Evolutionary conservation across 306 rosid genomes (phyloP).

Genomic region (Quercus dentata): DNA sequence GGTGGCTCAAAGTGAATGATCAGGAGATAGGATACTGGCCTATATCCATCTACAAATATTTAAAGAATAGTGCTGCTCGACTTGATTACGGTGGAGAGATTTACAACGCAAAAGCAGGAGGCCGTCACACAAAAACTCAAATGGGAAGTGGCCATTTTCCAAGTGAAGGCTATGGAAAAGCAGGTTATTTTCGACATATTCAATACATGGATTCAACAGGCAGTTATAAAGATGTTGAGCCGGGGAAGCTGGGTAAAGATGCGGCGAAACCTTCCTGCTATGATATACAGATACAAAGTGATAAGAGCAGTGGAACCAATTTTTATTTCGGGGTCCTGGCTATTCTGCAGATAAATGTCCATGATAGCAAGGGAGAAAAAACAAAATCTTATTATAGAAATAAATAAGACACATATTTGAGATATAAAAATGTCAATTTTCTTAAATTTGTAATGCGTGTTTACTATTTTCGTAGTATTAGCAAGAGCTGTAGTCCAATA

Average conservation of each 20-base stretch:
- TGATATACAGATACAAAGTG: background rate
- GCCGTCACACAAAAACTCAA: slow-evolving; percentile 16
- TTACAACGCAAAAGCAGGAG: background rate
- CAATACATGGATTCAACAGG: background rate
- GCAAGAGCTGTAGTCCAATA: too few relatives aligned
- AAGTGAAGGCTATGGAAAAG: slow-evolving; percentile 1
- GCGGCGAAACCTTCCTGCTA: slow-evolving; percentile 21
- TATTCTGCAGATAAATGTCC: slow-evolving; percentile 6
- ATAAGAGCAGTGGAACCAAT: background rate
- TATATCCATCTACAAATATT: background rate
- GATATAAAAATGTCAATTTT: too few relatives aligned
- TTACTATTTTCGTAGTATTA: too few relatives aligned
- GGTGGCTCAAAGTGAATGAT: slow-evolving; percentile 17
- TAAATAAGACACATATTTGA: too few relatives aligned
- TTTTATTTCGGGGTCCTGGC: slow-evolving; percentile 25
- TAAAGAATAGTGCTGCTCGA: background rate
- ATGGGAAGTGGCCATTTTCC: slow-evolving; percentile 39
- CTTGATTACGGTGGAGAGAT: slow-evolving; percentile 25
- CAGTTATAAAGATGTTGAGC: background rate
- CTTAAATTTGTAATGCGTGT: too few relatives aligned
- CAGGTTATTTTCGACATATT: slow-evolving; percentile 12
- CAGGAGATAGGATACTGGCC: slow-evolving; percentile 31
- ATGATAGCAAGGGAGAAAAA: background rate
- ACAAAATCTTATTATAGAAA: too few relatives aligned
- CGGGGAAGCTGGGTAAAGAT: background rate